These are phyloP conservation scores for Xylaria palmicola DNA, from an alignment of 495 filamentous ascomycete genomes.

Conservation along the genomic window DNA sequence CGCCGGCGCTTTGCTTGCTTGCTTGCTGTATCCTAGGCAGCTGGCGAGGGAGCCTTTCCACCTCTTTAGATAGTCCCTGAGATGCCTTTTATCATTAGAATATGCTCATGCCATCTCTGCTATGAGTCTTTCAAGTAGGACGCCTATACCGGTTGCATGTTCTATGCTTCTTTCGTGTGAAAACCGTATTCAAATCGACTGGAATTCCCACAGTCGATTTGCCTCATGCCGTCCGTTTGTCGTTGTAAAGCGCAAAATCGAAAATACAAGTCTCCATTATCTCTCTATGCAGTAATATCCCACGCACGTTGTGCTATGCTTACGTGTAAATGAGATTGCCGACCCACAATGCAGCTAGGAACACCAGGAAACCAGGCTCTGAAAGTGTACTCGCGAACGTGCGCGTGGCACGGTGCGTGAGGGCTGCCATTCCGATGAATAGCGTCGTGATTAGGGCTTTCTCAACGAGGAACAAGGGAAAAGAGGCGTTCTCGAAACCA, in stretches of 20 bases:
- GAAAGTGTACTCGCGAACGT: slow-evolving; percentile 7
- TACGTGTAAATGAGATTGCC: slow-evolving; percentile 19
- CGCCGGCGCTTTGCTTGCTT: neutral
- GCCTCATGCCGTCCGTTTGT: slow-evolving; percentile 14
- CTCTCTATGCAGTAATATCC: slow-evolving; percentile 17
- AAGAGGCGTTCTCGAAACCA: slow-evolving; percentile 28
- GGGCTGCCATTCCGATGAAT: slow-evolving; percentile 20
- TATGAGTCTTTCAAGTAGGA: slow-evolving; percentile 12
- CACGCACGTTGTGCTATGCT: slow-evolving; percentile 16
- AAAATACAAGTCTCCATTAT: slow-evolving; percentile 18
- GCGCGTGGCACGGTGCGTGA: slow-evolving; percentile 15
- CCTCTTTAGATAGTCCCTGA: neutral
- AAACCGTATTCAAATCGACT: slow-evolving; percentile 15
- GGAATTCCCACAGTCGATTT: slow-evolving; percentile 19
- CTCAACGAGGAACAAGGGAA: slow-evolving; percentile 17
- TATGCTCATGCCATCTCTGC: slow-evolving; percentile 13
- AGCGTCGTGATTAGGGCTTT: slow-evolving; percentile 18
- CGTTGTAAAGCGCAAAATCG: slow-evolving; percentile 11
- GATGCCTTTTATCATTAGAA: slow-evolving; percentile 14
- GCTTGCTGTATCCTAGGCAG: neutral
- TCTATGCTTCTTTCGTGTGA: slow-evolving; percentile 13
- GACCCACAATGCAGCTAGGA: slow-evolving; percentile 13
- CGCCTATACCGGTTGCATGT: slow-evolving; percentile 13
- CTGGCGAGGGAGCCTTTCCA: neutral
- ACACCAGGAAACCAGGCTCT: slow-evolving; percentile 2